Percentiles rank a stretch among this genome's conserved stretches.
These are phyloP conservation scores for Triglochin maritima DNA, from an alignment of 106 monocot genomes.

Conservation along the genomic window DNA sequence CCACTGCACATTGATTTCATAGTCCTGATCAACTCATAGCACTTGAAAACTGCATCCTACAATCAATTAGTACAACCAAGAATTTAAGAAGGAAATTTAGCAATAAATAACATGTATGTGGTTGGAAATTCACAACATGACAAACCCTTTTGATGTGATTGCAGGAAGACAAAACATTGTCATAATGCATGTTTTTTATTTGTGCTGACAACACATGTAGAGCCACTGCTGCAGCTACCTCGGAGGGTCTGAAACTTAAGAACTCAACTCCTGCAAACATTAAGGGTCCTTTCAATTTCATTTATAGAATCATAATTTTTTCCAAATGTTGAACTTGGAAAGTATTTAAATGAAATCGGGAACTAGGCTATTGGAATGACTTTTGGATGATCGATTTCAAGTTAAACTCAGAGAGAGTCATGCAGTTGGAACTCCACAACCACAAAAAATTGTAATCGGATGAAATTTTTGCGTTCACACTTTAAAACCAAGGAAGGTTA, in stretches of 20 bases:
- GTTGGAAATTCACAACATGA: neutral
- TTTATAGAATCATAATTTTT: no score
- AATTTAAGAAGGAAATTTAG: neutral
- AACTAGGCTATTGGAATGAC: no score
- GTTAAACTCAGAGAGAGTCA: neutral
- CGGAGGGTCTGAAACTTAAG: conserved; percentile 60
- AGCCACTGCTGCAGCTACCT: conserved; percentile 62
- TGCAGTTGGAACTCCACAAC: no score
- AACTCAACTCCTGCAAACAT: conserved; percentile 28
- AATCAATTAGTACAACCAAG: neutral
- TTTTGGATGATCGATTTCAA: neutral
- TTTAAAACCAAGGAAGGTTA: no score
- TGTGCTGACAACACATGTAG: conserved; percentile 21
- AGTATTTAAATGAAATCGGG: neutral
- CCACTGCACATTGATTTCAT: conserved; percentile 5
- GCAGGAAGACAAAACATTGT: conserved; percentile 18
- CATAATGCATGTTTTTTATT: conserved; percentile 18
- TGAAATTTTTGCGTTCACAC: no score
- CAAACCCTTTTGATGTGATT: conserved; percentile 41
- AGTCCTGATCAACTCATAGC: conserved; percentile 8
- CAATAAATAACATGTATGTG: neutral
- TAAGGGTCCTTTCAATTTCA: no score
- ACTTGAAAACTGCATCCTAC: conserved; percentile 9
- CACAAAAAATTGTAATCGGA: no score
- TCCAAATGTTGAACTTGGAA: neutral